Base-by-base conservation (phyloP, 768 basidiomycete genomes). In the Exsudoporus frostii region DNA sequence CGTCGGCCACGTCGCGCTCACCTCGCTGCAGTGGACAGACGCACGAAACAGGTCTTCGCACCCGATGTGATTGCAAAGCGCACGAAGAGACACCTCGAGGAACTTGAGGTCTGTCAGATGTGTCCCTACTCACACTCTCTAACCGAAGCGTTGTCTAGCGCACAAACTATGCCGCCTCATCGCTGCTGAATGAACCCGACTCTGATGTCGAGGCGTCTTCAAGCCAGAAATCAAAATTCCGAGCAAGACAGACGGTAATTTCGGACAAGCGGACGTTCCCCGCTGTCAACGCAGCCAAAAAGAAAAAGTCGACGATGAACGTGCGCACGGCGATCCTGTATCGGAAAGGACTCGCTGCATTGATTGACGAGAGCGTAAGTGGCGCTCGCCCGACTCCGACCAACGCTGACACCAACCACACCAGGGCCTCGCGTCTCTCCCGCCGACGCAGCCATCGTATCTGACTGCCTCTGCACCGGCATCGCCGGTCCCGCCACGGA, bases 281-380 rank as follows among this genome's bases (percentile, higher is more conserved):
- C 41, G 43, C 57, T 4, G 51, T 51, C 34, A 57, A 49, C 33
- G 42, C 57, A 15, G 44, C 50, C 27, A 78, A 77, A 47, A 86
- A 83, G 76, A 90, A 86, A 74, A 92, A 91, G 67, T 86, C 88
- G 13, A 86, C 82, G 4, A 89, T 88, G 83, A 86, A 81, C 59
- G 83, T 93, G 51, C 79, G 92, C 54, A 83, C 84, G 27, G 88
- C 91, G 19, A 74, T 93, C 33, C 70, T 94, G 41, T 94, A 93
- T 70, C 84, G 86, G 59, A 94, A 93, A 71, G 90, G 81, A 58
- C 76, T 94, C 14, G 73, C 80, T 4, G 77, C 82, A 7, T 76
- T 92, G 48, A 71, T 94, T 24, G 88, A 90, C 19, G 91, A 92
- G 74, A 86, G 88, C 51, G 92, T 92, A 60, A 57, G 88, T 76